Percentiles rank a stretch among this genome's conserved stretches.
Conservation (phyloP, 768 basidiomycete species). For the Scleroderma bovista region DNA sequence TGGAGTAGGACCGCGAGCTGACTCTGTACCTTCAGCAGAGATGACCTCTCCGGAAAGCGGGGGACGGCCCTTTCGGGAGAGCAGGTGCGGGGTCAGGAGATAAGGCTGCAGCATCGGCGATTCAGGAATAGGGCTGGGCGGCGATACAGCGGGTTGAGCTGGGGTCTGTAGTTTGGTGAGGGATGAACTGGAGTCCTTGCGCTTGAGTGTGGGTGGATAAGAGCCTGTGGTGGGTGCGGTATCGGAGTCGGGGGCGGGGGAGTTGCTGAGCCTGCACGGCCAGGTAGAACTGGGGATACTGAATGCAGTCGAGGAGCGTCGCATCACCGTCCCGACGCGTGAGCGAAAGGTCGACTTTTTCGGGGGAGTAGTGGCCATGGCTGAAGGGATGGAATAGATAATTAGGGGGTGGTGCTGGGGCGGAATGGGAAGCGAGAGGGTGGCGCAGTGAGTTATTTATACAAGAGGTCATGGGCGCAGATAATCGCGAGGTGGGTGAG, state of each 20-base stretch:
- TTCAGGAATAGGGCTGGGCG: conserved; percentile 65
- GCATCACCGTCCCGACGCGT: too few species aligned
- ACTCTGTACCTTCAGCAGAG: conserved; percentile 10
- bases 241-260: conserved; percentile 26
- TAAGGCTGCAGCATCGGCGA: conserved; percentile 50
- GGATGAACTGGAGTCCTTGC: too few species aligned
- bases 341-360: too few species aligned
- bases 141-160: conserved; percentile 21
- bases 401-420: conserved; percentile 13
- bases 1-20: too few species aligned
- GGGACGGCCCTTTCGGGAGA: conserved; percentile 33
- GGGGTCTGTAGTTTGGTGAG: conserved; percentile 31
- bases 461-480: conserved; percentile 16
- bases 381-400: conserved; percentile 2
- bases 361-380: too few species aligned
- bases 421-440: conserved; percentile 16
- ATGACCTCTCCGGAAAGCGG: conserved; percentile 34
- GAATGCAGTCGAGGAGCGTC: too few species aligned
- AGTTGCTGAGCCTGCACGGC: too few species aligned
- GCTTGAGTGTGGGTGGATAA: conserved; percentile 24
- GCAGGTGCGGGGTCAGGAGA: conserved; percentile 25
- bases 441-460: conserved; percentile 23
- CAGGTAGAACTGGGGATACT: too few species aligned
- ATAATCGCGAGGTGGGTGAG: too few species aligned
- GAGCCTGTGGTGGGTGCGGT: conserved; percentile 21